Conservation (phyloP, 139 green algal genomes). For the Trebouxia sp. region DNA sequence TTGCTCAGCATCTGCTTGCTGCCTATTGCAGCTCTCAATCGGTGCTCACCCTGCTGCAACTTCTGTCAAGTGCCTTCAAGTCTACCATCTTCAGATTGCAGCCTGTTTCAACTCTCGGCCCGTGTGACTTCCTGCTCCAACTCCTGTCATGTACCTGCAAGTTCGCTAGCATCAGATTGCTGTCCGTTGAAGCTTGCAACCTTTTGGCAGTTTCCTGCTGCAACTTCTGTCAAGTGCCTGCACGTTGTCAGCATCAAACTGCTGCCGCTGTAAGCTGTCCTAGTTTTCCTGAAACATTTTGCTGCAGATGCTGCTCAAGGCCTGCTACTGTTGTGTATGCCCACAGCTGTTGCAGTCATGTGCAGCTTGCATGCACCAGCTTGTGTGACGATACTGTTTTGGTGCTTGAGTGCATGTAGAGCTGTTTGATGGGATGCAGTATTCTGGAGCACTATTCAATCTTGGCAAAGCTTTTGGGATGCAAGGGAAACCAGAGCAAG, state of each 20-base stretch:
- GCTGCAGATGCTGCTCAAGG: neutral
- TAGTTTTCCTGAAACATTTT: no score
- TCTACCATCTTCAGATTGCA: no score
- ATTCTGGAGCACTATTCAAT: conserved; percentile 60
- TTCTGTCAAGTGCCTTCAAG: neutral
- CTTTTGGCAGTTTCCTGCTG: no score
- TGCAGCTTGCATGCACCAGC: neutral
- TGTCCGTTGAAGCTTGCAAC: no score
- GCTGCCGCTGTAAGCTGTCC: no score
- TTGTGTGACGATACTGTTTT: neutral
- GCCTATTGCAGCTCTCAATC: neutral
- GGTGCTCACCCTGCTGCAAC: no score
- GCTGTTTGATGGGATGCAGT: no score
- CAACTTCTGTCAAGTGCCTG: no score
- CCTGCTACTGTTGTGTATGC: neutral
- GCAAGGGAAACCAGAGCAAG: conserved; percentile 45
- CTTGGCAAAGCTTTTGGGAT: conserved; percentile 56
- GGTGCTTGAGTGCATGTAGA: no score
- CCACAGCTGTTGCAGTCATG: neutral
- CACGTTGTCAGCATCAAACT: no score
- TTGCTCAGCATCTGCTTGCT: neutral
- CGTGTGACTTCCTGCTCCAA: neutral
- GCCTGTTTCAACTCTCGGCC: neutral
- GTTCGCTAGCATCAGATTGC: neutral
- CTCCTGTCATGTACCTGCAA: neutral